A percentile compares a stretch with the other conserved stretches of the same genome.
phyloP scores from a whole-genome alignment of 306 rosid species.

The Dryas drummondii region DNA sequence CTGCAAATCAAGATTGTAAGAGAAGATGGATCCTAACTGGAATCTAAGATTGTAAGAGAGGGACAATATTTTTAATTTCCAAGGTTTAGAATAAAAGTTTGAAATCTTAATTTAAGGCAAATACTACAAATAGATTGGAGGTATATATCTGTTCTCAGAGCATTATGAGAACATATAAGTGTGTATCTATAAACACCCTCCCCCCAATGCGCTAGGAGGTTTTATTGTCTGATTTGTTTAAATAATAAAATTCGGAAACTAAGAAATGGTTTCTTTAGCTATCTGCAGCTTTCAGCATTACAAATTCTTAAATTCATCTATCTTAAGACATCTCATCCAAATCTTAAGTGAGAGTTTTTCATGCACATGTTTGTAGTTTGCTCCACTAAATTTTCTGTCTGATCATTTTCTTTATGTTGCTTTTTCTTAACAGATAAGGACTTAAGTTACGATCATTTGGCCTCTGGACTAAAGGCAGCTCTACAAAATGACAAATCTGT shows the following conservation, averaged over 20 bases:
- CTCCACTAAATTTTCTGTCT: neutral
- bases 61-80: neutral
- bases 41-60: neutral
- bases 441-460: slow-evolving; percentile 78
- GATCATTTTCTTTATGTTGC: slow-evolving; percentile 1
- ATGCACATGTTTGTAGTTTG: neutral
- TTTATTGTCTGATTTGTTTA: neutral
- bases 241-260: neutral
- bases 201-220: neutral
- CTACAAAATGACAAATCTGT: slow-evolving; percentile 75
- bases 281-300: neutral
- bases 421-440: slow-evolving; percentile 59
- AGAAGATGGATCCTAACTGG: neutral
- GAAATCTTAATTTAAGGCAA: neutral
- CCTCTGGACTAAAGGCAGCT: slow-evolving; percentile 74
- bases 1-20: no score
- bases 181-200: neutral
- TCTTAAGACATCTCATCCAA: neutral
- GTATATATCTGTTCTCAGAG: neutral
- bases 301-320: neutral
- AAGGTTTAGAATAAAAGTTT: neutral
- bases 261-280: neutral
- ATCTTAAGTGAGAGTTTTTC: neutral
- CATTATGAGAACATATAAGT: neutral
- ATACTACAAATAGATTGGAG: neutral